Evolutionary conservation across 2,329 filamentous ascomycete species (phyloP).

Genomic region (Colletotrichum musae): DNA sequence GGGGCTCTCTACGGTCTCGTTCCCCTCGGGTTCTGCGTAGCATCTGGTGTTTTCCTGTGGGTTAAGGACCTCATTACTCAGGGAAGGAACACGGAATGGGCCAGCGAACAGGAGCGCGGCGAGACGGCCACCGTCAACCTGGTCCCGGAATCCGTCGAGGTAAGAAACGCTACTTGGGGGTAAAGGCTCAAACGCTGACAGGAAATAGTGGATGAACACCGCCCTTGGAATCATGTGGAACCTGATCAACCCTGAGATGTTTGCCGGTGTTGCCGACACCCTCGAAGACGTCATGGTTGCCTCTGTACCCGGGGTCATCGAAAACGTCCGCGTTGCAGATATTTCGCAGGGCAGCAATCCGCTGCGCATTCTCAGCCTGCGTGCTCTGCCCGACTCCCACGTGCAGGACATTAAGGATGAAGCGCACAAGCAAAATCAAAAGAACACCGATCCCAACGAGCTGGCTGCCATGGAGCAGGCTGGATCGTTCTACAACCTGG

Average conservation of each 20-base stretch:
- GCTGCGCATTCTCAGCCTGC: conserved; percentile 87
- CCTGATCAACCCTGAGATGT: conserved; percentile 95
- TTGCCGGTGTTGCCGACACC: conserved; percentile 91
- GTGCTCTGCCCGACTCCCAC: conserved; percentile 86
- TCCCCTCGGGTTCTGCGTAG: conserved; percentile 78
- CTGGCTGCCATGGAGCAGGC: conserved; percentile 91
- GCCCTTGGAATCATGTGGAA: conserved; percentile 89
- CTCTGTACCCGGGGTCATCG: conserved; percentile 89
- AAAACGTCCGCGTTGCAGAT: conserved; percentile 94
- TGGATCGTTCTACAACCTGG: conserved; percentile 89
- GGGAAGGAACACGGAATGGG: conserved; percentile 89
- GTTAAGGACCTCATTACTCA: conserved; percentile 87
- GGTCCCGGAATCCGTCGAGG: conserved; percentile 89
- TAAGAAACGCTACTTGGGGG: conserved; percentile 28
- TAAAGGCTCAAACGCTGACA: conserved; percentile 46
- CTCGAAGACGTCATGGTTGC: conserved; percentile 92
- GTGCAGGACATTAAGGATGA: conserved; percentile 84
- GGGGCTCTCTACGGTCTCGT: conserved; percentile 83
- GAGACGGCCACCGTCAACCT: conserved; percentile 89
- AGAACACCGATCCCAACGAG: conserved; percentile 85
- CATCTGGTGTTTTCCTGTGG: conserved; percentile 89
- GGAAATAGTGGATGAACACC: conserved; percentile 87
- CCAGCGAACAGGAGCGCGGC: conserved; percentile 86
- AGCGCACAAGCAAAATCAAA: conserved; percentile 64
- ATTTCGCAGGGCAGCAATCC: conserved; percentile 96